Base-by-base conservation (phyloP, 163 green algal species). In the Chlorella variabilis region DNA sequence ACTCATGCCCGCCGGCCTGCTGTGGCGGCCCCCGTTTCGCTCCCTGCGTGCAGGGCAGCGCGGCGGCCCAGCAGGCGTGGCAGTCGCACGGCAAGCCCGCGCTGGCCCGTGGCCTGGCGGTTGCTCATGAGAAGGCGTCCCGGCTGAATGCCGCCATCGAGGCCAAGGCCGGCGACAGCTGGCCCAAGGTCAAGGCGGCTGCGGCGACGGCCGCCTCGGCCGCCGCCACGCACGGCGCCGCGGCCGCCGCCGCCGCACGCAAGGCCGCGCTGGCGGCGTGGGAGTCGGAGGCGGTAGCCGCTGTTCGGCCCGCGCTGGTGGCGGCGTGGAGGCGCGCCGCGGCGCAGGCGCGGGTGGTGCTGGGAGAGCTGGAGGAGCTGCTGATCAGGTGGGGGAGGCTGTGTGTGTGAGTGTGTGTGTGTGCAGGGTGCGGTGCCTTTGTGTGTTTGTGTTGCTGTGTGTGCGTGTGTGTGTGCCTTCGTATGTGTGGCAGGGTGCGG, bases 101-200 rank as follows among this genome's bases (percentile, higher is more conserved):
- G 21, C n/a, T 81, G 39, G 33, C 61, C 34, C 39, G 34, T 7
- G 41, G 75, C 41, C 36, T 71, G 4, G 23, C 54, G 29, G 8
- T 81, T 5, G 75, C 75, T 33, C 34, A 42, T 18, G 21, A 56
- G 5, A 81, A 81, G 75, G 62, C 39, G 0, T 42, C 59, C 0
- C 39, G 73, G 59, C 75, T 81, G 56, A 71, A 71, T 31, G 42
- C 62, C 3, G 59, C 59, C 31, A 58, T 82, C 27, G 76, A 82
- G 48, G 18, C 25, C 1, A 51, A 56, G 17, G 63, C 34, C 2
- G 76, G 76, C 34, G 76, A 82, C 63, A 71, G 36, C 48, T 66
- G 58, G 76, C 76, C 63, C 33, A 66, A 75, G 36, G 33, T 36
- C 45, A 67, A 68, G 63, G 76, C 63, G 0, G 75, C 75, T 34